Evolutionary conservation across 345 rosid genomes (phyloP), one percentile per base, ranked within the genome.

Genomic region (Schrenkiella parvula): DNA sequence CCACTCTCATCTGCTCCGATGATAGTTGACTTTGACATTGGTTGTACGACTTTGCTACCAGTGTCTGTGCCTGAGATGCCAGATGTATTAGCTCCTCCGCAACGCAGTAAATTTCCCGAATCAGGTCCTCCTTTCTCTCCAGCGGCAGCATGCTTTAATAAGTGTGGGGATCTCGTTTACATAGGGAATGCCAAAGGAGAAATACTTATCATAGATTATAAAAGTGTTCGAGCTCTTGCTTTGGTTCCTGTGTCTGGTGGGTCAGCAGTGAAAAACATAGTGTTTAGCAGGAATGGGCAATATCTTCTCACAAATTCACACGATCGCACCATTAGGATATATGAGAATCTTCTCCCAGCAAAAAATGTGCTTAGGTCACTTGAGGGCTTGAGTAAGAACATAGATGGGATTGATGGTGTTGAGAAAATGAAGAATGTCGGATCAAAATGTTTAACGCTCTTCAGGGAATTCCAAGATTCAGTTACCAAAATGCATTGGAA

Each of bases 401-500:
- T 74, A 23, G 86, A 82, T 43, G 98, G 74, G 78, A 50, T 61
- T 56, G 90, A 86, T 75, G 78, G 73, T 78, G 69, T 80, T 68
- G 99, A 95, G 82, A 89, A 86, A 67, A 18, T 91, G 79, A 91
- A 89, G 82, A 72, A 72, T 61, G 84, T 87, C 76, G 99, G 99
- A 54, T 83, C 87, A 15, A 88, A 87, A 76, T 89, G 96, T 81
- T 80, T 95, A 42, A 79, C 82, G 74, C 92, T 91, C 72, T 85
- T 84, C 80, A 91, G 92, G 55, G 99, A 95, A 71, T 88, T 95
- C 82, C 98, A 95, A 78, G 99, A 95, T 83, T 80, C 89, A n/a
- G 86, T 95, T 74, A 95, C 96, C 35, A 95, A 83, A 80, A 83
- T 90, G 84, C 99, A 90, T 64, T 95, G 99, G 99, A 95, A 92